Evolutionary conservation across 257 asterid species (phyloP).

Genomic region (Gynochthodes officinalis): DNA sequence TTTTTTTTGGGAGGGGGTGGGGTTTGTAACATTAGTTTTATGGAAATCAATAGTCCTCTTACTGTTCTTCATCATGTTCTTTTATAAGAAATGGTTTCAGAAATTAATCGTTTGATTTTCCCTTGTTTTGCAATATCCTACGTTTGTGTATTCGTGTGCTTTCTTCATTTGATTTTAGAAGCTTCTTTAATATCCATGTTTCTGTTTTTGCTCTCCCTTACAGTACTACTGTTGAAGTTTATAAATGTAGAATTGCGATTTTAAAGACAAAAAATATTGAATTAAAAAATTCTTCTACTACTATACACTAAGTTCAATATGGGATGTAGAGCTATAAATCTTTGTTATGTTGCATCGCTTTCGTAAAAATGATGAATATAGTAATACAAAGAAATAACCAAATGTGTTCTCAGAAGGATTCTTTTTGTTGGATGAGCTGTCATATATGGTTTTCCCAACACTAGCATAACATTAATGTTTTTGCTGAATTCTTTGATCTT

Average conservation of each 20-base stretch:
- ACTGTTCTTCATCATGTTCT: constrained; percentile 4
- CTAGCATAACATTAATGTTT: constrained; percentile 25
- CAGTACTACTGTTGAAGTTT: background rate
- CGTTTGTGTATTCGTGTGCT: background rate
- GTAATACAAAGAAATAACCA: background rate
- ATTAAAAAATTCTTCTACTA: too few relatives aligned
- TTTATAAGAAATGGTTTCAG: constrained; percentile 29
- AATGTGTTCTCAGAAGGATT: constrained; percentile 13
- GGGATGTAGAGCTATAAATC: too few relatives aligned
- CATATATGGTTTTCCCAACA: constrained; percentile 10
- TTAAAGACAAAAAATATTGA: too few relatives aligned
- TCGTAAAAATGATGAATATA: constrained; percentile 4
- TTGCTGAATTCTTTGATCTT: constrained; percentile 22
- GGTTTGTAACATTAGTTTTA: constrained; percentile 20
- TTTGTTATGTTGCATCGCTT: constrained; percentile 5
- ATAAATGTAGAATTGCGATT: background rate
- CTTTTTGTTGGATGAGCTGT: constrained; percentile 22
- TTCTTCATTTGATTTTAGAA: background rate
- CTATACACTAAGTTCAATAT: too few relatives aligned
- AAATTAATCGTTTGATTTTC: constrained; percentile 11
- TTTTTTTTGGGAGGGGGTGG: too few relatives aligned
- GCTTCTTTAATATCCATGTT: background rate
- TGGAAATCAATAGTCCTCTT: constrained; percentile 13
- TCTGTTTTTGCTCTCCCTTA: background rate
- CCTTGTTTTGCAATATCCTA: constrained; percentile 8